Base-by-base conservation (phyloP, 2,329 filamentous ascomycete genomes). In the Aureobasidium mangrovei region DNA sequence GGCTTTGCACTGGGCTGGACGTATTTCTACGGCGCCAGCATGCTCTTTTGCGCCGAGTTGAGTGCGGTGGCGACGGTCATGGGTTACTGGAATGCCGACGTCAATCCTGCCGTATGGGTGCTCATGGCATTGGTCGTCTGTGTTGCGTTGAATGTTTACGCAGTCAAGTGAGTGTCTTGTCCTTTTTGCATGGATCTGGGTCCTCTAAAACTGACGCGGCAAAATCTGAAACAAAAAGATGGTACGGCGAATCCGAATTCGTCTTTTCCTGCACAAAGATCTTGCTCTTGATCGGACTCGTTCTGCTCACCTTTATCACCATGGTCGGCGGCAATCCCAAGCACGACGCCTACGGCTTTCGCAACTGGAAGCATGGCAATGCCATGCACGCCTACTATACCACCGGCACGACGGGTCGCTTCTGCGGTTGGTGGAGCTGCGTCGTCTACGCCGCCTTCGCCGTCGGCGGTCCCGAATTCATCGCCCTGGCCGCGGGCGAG, bases 1-100 rank as follows among this genome's bases (percentile, higher is more conserved):
- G 88, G 88, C 52, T 93, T 93, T 67, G 80, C 85, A 54, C 77
- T 91, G 9, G 86, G 86, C 38, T 91, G 71, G 71, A 68, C 75
- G 31, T 75, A 76, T 60, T 76, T 73, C 71, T 77, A 75, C 51
- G 70, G 70, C 1, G 61, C 70, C 46, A 70, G 71, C 0, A 75
- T 77, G 32, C 60, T 73, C 35, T 70, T 75, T 1, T 72, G 70
- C 36, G 77, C 79, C 53, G 82, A 85, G 64, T 82, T 85, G 56
- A 78, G 79, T 0, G 82, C 82, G 8, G 79, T 81, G 18, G 77
- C 78, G 41, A 78, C 84, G 2, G 69, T 85, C 26, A 81, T 85
- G 57, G 70, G 81, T 60, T 84, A 78, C 61, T 85, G 82, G 82
- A 63, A 60, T 33, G 8, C 47, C 4, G 24, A 46, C 2, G 44